Base-by-base conservation (phyloP, 352 stramenopile genomes). In the Globisporangium lucens region DNA sequence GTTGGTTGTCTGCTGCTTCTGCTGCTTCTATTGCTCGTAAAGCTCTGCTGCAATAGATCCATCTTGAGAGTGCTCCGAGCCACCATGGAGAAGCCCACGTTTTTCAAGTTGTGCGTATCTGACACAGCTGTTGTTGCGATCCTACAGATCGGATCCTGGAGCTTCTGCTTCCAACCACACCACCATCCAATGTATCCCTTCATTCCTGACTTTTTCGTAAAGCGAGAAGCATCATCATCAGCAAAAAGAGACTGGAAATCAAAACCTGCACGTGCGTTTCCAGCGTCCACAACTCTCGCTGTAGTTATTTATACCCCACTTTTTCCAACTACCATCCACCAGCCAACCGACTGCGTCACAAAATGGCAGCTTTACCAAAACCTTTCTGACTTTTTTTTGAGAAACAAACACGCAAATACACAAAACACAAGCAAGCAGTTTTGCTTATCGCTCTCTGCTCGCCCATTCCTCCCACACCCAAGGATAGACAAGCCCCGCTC, bases 251-350 rank as follows among this genome's bases (percentile, higher is more conserved):
- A 22, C 17, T 51, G 43, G 43, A 24, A 51, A 51, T 51, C 17
- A 51, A 49, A 51, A 22, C 53, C 53, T 59, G 55, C 55, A 7
- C 30, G 30, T 61, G 20, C 55, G 55, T 61, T 61, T 61, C 55
- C 55, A 20, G 55, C 55, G 55, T 61, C 55, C 17, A 38, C 20
- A 27, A 29, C 38, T 46, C 12, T 46, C 12, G 38, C 12, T 46
- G 13, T 29, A 20, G 55, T 61, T 61, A 61, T 61, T 61, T 61
- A 43, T 61, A 61, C 55, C 29, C n/a, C 43, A 10, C 12, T 20
- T 17, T 20, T 13, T 4, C 9, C 17, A 61, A 15, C 20, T 30
- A 7, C 51, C 27, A 17, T 8, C 55, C 22, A 4, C 17, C 30
- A 46, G 0, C 43, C 3, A 22, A 27, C 17, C 7, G 8, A 46